These are phyloP conservation scores for Pichia terricola DNA, from an alignment of 1,139 yeast genomes.

Conservation along the genomic window DNA sequence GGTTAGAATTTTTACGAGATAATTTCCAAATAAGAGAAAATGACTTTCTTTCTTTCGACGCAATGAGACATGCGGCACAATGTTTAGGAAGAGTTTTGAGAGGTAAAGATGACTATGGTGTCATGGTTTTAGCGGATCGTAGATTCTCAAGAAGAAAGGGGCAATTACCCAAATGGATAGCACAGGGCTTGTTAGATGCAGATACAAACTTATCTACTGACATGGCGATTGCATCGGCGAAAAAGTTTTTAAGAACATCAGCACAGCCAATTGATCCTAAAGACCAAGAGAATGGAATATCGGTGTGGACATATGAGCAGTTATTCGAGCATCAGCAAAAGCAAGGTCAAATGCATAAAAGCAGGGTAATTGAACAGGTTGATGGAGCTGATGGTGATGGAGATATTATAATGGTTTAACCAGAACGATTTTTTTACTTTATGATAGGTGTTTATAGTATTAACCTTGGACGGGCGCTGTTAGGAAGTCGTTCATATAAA, in stretches of 20 bases:
- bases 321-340: slow-evolving; percentile 52
- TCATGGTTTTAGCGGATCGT: slow-evolving; percentile 95
- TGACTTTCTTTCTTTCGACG: slow-evolving; percentile 93
- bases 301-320: slow-evolving; percentile 83
- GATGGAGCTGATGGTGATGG: slow-evolving; percentile 5
- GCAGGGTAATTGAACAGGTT: slow-evolving; percentile 1
- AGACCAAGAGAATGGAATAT: slow-evolving; percentile 81
- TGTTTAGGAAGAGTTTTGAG: slow-evolving; percentile 93
- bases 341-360: slow-evolving; percentile 23
- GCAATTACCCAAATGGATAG: slow-evolving; percentile 95
- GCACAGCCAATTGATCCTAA: slow-evolving; percentile 90
- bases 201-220: slow-evolving; percentile 90
- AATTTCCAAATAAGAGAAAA: slow-evolving; percentile 87
- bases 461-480: too few relatives aligned
- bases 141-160: slow-evolving; percentile 77
- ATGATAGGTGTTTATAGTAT: too few relatives aligned
- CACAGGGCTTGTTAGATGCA: slow-evolving; percentile 84
- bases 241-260: slow-evolving; percentile 80
- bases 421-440: not conserved
- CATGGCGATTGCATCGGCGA: slow-evolving; percentile 94
- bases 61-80: slow-evolving; percentile 99
- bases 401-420: slow-evolving; percentile 3
- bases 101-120: slow-evolving; percentile 97
- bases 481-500: too few relatives aligned
- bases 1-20: slow-evolving; percentile 87